These are phyloP conservation scores for Solanum sitiens DNA, from an alignment of 257 asterid genomes.

Conservation along the genomic window DNA sequence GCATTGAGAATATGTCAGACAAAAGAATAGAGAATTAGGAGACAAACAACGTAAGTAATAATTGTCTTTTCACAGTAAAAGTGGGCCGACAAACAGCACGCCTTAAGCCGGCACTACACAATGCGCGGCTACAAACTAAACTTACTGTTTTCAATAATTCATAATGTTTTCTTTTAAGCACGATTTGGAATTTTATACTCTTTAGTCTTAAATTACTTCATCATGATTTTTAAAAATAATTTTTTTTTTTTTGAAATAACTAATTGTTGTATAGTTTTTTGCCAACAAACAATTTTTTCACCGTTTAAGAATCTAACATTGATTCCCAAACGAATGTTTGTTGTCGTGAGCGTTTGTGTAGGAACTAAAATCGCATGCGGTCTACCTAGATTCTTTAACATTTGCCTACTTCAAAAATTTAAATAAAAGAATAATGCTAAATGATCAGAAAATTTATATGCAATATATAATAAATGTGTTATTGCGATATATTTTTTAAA, in stretches of 20 bases:
- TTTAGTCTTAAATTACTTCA: too few species aligned
- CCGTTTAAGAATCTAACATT: background rate
- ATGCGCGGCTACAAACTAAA: background rate
- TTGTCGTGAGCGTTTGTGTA: background rate
- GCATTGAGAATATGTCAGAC: background rate
- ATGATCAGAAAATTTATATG: fast-evolving
- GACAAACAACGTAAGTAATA: background rate
- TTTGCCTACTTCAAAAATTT: background rate
- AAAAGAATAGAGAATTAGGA: background rate
- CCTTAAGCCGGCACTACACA: background rate
- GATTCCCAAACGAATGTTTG: constrained; percentile 1
- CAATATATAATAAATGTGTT: too few species aligned
- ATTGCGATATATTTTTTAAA: background rate
- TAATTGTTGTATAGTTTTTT: background rate
- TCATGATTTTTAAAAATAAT: too few species aligned
- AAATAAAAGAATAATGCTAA: background rate
- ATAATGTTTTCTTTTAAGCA: background rate
- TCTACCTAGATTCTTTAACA: background rate
- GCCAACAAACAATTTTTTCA: background rate
- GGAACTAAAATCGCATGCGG: background rate
- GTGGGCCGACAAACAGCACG: background rate
- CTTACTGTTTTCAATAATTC: background rate
- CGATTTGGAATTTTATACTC: too few species aligned
- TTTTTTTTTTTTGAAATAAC: too few species aligned
- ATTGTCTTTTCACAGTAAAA: background rate